phyloP scores from a whole-genome alignment of 306 rosid genomes.

The Neltuma alba region DNA sequence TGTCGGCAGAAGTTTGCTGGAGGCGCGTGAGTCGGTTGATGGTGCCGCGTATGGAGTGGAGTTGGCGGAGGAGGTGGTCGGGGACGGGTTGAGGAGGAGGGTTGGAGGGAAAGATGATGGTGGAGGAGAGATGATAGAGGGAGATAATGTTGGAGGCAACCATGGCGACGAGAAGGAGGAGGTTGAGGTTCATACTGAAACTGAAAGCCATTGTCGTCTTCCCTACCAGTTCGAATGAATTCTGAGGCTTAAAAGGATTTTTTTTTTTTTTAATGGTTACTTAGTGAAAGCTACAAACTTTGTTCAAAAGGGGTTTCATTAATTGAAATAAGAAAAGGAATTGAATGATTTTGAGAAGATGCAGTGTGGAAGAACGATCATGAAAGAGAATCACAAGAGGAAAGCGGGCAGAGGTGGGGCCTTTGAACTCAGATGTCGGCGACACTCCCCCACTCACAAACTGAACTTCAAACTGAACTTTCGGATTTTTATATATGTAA shows the following conservation, averaged over 20 bases:
- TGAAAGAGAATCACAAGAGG: not conserved
- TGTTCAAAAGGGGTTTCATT: not conserved
- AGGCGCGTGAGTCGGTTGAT: conserved; percentile 90
- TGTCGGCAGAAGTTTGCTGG: conserved; percentile 35
- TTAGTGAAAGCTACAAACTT: not conserved
- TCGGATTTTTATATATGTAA: not conserved
- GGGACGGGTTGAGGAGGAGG: conserved; percentile 58
- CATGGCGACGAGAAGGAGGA: conserved; percentile 84
- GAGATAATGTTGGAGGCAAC: conserved; percentile 96
- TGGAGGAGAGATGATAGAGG: conserved; percentile 87
- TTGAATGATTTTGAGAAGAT: not conserved
- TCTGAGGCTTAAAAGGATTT: not conserved
- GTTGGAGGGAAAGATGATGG: conserved; percentile 57
- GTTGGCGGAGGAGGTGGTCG: conserved; percentile 81
- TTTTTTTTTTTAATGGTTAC: not conserved
- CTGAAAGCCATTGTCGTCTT: conserved; percentile 67
- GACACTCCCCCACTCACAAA: not conserved
- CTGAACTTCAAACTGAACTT: not conserved
- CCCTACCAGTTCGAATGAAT: not conserved
- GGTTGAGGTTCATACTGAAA: conserved; percentile 76
- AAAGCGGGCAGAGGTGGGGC: not conserved
- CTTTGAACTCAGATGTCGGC: not conserved
- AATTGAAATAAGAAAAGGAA: not conserved
- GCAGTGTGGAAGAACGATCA: not conserved
- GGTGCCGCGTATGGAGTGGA: conserved; percentile 94